Percentiles rank a stretch among this genome's conserved stretches.
Evolutionary conservation across 1,284 basidiomycete species (phyloP).

Genomic region (Malassezia dermatis): DNA sequence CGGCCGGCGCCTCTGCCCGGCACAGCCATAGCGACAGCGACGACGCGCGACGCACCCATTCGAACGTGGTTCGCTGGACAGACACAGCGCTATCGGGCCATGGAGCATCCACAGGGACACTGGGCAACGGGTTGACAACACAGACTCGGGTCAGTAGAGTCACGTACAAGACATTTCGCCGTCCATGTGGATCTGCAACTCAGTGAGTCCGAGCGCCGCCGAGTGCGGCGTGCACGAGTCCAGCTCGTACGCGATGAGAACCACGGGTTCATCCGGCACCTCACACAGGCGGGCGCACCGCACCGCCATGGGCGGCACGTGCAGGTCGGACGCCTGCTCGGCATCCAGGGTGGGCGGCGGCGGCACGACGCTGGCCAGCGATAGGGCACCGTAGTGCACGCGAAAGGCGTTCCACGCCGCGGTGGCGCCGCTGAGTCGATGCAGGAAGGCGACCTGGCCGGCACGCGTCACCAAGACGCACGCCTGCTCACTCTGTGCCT

Average conservation of each 20-base stretch:
- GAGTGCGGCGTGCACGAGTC: neutral
- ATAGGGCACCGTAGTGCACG: neutral
- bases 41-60: neutral
- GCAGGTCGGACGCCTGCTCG: neutral
- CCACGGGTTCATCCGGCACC: neutral
- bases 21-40: neutral
- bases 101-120: neutral
- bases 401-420: neutral
- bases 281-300: neutral
- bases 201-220: neutral
- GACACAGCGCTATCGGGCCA: neutral
- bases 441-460: conserved; percentile 3
- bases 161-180: conserved; percentile 8
- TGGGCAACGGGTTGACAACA: neutral
- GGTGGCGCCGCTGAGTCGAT: neutral
- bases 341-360: conserved; percentile 11
- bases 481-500: conserved; percentile 8
- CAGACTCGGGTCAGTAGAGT: neutral
- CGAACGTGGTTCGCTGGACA: neutral
- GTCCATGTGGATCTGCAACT: conserved; percentile 5
- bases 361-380: conserved; percentile 4
- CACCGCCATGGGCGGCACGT: neutral
- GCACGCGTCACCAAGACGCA: neutral
- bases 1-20: neutral
- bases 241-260: conserved; percentile 8